Evolutionary conservation across 2,329 filamentous ascomycete genomes (phyloP).

Genomic region (Zelopaecilomyces penicillatus): DNA sequence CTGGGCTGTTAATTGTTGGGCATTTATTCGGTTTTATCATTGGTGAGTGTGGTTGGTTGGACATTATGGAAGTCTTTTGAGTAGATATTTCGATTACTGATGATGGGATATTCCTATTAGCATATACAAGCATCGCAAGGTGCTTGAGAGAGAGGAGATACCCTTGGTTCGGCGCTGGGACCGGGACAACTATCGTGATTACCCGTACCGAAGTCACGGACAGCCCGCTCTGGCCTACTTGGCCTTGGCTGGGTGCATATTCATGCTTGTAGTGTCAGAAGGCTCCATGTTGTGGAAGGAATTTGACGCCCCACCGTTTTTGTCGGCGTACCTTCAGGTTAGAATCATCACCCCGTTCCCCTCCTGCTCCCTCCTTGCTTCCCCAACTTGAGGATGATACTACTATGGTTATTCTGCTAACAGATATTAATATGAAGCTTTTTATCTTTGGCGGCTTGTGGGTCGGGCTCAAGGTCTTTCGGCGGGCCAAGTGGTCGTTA

Average conservation of each 20-base stretch:
- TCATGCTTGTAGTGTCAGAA: slow-evolving; percentile 25
- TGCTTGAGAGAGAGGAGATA: slow-evolving; percentile 15
- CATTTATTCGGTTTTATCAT: slow-evolving; percentile 30
- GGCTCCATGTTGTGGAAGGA: slow-evolving; percentile 27
- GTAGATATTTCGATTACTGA: neutral
- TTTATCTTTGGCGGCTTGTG: slow-evolving; percentile 4
- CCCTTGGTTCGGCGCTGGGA: slow-evolving; percentile 19
- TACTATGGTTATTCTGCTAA: neutral
- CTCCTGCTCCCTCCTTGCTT: neutral
- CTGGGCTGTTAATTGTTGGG: slow-evolving; percentile 33
- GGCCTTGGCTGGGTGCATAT: slow-evolving; percentile 26
- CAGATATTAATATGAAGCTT: neutral
- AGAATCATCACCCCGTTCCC: slow-evolving; percentile 6
- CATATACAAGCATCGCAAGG: slow-evolving; percentile 15
- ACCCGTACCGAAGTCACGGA: slow-evolving; percentile 30
- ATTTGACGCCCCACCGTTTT: slow-evolving; percentile 25
- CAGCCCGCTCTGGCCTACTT: slow-evolving; percentile 29
- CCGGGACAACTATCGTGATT: slow-evolving; percentile 18
- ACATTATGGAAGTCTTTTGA: neutral
- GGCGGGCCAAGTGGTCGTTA: slow-evolving; percentile 3
- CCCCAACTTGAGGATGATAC: neutral
- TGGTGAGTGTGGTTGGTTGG: slow-evolving; percentile 17
- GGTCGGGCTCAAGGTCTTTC: slow-evolving; percentile 3
- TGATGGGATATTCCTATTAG: slow-evolving; percentile 4
- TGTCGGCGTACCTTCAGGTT: slow-evolving; percentile 31